phyloP scores from a whole-genome alignment of 108 stramenopile genomes.

The Nannochloropsis salina region DNA sequence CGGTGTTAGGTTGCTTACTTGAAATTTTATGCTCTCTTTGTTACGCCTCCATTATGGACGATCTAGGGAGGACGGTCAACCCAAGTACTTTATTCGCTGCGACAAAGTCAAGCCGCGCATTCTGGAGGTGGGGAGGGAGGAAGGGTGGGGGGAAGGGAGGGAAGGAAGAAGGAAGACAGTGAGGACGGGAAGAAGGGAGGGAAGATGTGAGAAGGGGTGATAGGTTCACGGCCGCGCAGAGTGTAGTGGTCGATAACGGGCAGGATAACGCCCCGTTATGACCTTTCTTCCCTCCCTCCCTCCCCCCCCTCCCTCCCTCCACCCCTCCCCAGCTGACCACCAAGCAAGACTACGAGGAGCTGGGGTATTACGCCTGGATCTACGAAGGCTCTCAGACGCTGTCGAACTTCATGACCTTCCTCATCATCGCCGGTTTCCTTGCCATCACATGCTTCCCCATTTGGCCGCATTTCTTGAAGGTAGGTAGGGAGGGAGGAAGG shows the following conservation, averaged over 20 bases:
- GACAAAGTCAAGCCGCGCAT: neutral
- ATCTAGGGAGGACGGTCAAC: slow-evolving; percentile 9
- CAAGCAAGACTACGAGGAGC: slow-evolving; percentile 66
- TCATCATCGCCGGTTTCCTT: slow-evolving; percentile 83
- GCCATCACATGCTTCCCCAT: slow-evolving; percentile 93
- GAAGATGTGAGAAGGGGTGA: neutral
- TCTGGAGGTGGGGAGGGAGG: neutral
- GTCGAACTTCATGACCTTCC: slow-evolving; percentile 82
- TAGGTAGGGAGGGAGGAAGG: slow-evolving; percentile 52
- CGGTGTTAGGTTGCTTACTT: too few relatives aligned
- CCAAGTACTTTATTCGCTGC: neutral
- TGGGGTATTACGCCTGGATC: slow-evolving; percentile 92
- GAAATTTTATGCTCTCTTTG: too few relatives aligned
- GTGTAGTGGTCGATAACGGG: too few relatives aligned
- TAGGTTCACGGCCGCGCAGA: too few relatives aligned
- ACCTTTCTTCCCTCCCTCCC: neutral
- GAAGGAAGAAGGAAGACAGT: neutral
- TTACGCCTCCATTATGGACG: too few relatives aligned
- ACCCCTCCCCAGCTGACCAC: slow-evolving; percentile 26
- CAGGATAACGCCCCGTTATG: too few relatives aligned
- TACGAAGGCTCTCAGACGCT: slow-evolving; percentile 89
- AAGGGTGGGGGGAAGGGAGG: neutral
- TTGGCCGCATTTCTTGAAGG: slow-evolving; percentile 92
- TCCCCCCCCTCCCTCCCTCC: neutral
- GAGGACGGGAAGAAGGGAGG: neutral